A percentile compares a stretch with the other conserved stretches of the same genome.
Conservation (phyloP, 177 flowering plant genomes). For the Vitis hybrid region DNA sequence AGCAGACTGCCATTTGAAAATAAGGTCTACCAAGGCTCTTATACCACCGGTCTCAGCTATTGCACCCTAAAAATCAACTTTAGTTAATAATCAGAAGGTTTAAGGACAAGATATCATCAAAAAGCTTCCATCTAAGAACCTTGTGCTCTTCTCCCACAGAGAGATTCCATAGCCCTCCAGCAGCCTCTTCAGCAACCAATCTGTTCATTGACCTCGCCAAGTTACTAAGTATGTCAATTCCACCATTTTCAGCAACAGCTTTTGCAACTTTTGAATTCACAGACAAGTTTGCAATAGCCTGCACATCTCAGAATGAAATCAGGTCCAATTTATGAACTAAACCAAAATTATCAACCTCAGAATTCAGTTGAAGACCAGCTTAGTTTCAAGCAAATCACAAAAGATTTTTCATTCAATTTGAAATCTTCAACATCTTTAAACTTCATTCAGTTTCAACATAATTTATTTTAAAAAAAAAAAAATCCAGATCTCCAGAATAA, state of each 20-base stretch:
- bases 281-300: conserved; percentile 98
- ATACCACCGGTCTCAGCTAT: conserved; percentile 97
- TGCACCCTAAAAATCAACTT: conserved; percentile 56
- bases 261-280: conserved; percentile 93
- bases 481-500: too few species aligned
- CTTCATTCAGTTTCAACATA: too few species aligned
- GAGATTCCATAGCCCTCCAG: conserved; percentile 98
- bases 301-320: conserved; percentile 1
- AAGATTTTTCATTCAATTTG: too few species aligned
- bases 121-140: conserved; percentile 36
- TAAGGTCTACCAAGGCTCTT: conserved; percentile 89
- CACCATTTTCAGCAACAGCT: conserved; percentile 96
- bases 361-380: not conserved
- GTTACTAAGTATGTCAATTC: conserved; percentile 77
- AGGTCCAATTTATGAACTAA: not conserved
- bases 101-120: not conserved
- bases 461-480: too few species aligned
- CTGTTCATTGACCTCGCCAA: conserved; percentile 94
- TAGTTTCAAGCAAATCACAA: too few species aligned
- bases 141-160: conserved; percentile 99
- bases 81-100: conserved; percentile 4
- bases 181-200: conserved; percentile 99
- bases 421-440: too few species aligned
- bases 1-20: conserved; percentile 89
- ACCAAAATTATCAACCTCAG: too few species aligned